A percentile compares a stretch with the other conserved stretches of the same genome.
Evolutionary conservation across 371 early-diverging fungal genomes (phyloP).

Genomic region (Dinochytrium kinnereticum): DNA sequence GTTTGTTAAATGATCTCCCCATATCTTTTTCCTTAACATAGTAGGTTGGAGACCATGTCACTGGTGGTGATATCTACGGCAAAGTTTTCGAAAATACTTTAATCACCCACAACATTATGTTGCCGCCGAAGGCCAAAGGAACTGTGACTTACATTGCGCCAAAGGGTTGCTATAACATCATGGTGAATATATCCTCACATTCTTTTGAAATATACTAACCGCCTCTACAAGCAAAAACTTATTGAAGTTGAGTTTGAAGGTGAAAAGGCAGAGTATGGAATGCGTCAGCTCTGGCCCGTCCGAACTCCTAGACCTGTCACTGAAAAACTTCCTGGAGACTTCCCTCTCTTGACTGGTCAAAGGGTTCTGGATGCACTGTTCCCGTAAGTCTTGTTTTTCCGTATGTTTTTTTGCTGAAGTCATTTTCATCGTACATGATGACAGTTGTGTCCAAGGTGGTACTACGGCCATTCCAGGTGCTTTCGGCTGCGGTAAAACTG

Average conservation of each 20-base stretch:
- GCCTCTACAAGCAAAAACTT: conserved; percentile 74
- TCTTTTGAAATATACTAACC: too few relatives aligned
- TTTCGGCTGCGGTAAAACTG: conserved; percentile 99
- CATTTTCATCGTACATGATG: neutral
- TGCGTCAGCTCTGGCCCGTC: conserved; percentile 99
- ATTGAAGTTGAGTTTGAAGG: conserved; percentile 96
- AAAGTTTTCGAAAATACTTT: conserved; percentile 97
- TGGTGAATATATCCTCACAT: too few relatives aligned
- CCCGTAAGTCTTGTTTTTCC: conserved; percentile 69
- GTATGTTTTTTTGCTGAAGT: conserved; percentile 14
- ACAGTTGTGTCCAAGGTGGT: conserved; percentile 98
- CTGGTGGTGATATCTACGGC: conserved; percentile 99
- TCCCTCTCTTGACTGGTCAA: conserved; percentile 99
- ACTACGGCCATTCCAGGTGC: conserved; percentile 99
- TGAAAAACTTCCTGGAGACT: conserved; percentile 95
- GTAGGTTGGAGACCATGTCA: conserved; percentile 94
- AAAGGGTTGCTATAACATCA: conserved; percentile 93
- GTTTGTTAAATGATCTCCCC: conserved; percentile 45
- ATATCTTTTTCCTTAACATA: neutral
- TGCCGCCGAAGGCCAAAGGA: conserved; percentile 95
- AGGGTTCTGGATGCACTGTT: conserved; percentile 99
- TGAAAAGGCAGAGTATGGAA: conserved; percentile 83
- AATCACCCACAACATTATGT: conserved; percentile 93
- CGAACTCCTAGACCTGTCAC: conserved; percentile 98
- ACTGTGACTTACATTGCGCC: conserved; percentile 96